Conservation (phyloP, 352 stramenopile genomes). For the Phytophthora syringae region DNA sequence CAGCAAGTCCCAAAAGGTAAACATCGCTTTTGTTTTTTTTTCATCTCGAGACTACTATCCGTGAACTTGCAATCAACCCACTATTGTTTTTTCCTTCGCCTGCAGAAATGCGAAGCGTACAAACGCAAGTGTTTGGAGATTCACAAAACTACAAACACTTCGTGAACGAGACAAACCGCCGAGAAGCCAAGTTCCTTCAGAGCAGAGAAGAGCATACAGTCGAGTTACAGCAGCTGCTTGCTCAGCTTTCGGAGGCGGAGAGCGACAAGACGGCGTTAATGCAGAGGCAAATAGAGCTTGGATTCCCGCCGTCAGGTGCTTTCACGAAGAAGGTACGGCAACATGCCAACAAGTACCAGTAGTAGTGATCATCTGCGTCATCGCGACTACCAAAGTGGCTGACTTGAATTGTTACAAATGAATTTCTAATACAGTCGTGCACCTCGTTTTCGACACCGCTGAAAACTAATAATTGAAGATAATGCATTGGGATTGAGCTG, state of each 20-base stretch:
- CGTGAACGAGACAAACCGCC: slow-evolving; percentile 43
- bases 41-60: neutral
- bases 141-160: slow-evolving; percentile 75
- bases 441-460: no score
- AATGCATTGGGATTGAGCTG: no score
- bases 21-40: neutral
- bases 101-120: slow-evolving; percentile 81
- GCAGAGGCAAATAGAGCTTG: slow-evolving; percentile 58
- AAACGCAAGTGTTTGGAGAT: slow-evolving; percentile 85
- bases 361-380: no score
- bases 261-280: slow-evolving; percentile 74
- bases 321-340: slow-evolving; percentile 26
- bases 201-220: slow-evolving; percentile 61
- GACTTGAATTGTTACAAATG: slow-evolving; percentile 5
- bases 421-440: slow-evolving; percentile 1
- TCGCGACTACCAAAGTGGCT: slow-evolving; percentile 1
- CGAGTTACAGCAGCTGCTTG: slow-evolving; percentile 73
- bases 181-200: slow-evolving; percentile 56
- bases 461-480: no score
- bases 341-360: no score
- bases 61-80: neutral
- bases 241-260: slow-evolving; percentile 67
- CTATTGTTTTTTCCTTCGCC: neutral
- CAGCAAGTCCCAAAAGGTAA: slow-evolving; percentile 67
- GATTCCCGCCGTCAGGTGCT: slow-evolving; percentile 23